Evolutionary conservation across 345 rosid genomes (phyloP).

Genomic region (Limnanthes douglasii): DNA sequence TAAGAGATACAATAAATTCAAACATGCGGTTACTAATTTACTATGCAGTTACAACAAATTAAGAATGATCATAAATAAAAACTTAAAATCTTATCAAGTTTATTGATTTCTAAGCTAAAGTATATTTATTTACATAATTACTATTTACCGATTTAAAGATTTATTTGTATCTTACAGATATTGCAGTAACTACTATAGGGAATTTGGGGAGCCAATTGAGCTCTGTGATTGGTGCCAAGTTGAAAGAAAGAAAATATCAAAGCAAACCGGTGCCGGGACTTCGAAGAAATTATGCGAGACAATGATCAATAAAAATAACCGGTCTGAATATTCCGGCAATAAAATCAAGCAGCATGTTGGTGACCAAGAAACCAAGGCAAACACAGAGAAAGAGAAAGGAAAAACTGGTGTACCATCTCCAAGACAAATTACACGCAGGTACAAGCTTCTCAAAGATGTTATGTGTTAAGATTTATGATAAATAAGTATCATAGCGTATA

Average conservation of each 20-base stretch:
- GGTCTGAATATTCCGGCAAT: conserved; percentile 44
- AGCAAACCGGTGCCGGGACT: conserved; percentile 11
- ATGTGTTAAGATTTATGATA: too few relatives aligned
- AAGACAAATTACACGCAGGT: too few relatives aligned
- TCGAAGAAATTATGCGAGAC: conserved; percentile 16
- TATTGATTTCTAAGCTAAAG: not conserved
- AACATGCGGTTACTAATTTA: not conserved
- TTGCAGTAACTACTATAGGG: conserved; percentile 81
- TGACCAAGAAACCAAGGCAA: conserved; percentile 21
- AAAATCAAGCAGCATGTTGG: conserved; percentile 42
- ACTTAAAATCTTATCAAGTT: not conserved
- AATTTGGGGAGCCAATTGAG: conserved; percentile 40
- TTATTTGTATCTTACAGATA: conserved; percentile 29
- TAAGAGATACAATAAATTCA: not conserved
- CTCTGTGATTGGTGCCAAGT: conserved; percentile 89
- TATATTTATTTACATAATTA: not conserved
- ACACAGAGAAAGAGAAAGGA: too few relatives aligned
- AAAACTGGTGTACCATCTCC: too few relatives aligned
- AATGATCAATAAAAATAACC: too few relatives aligned
- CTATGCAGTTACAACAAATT: conserved; percentile 4
- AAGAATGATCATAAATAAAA: conserved; percentile 3
- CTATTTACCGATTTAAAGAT: not conserved
- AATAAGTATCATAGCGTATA: too few relatives aligned
- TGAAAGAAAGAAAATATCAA: conserved; percentile 31
- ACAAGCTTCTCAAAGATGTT: too few relatives aligned